A percentile compares a stretch with the other conserved stretches of the same genome.
phyloP scores from a whole-genome alignment of 2,329 filamentous ascomycete species.

The Aspergillus aculeatinus region DNA sequence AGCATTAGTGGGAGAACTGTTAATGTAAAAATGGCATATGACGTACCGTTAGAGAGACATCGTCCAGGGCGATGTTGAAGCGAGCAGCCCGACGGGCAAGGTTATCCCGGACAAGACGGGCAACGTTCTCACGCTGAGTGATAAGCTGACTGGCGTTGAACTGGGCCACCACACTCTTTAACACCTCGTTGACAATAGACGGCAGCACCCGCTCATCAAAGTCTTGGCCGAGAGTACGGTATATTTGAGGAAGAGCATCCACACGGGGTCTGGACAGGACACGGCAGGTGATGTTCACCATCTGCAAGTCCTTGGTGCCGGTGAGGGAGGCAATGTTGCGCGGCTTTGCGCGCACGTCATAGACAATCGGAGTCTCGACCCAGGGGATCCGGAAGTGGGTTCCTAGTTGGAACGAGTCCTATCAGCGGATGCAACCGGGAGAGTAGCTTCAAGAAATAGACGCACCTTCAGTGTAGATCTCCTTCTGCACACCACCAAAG shows the following conservation, averaged over 20 bases:
- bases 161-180: constrained; percentile 98
- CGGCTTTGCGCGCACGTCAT: constrained; percentile 97
- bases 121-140: constrained; percentile 97
- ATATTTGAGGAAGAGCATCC: constrained; percentile 90
- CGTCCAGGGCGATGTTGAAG: constrained; percentile 96
- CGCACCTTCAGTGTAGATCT: constrained; percentile 91
- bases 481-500: constrained; percentile 86
- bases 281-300: constrained; percentile 99
- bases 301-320: constrained; percentile 98
- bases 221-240: constrained; percentile 89
- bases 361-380: constrained; percentile 95
- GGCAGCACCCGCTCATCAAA: constrained; percentile 97
- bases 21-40: neutral
- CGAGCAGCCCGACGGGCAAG: constrained; percentile 83
- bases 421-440: neutral
- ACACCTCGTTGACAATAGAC: constrained; percentile 96
- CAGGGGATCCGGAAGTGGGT: constrained; percentile 93
- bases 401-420: constrained; percentile 52
- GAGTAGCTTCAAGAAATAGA: constrained; percentile 10
- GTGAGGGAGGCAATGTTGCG: constrained; percentile 95
- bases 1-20: constrained; percentile 5
- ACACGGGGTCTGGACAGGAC: constrained; percentile 89
- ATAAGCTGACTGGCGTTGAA: constrained; percentile 99
- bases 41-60: constrained; percentile 90
- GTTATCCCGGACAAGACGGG: constrained; percentile 86